Percentiles rank a stretch among this genome's conserved stretches.
Evolutionary conservation across 257 asterid species (phyloP).

Genomic region (Nicotiana noctiflora): DNA sequence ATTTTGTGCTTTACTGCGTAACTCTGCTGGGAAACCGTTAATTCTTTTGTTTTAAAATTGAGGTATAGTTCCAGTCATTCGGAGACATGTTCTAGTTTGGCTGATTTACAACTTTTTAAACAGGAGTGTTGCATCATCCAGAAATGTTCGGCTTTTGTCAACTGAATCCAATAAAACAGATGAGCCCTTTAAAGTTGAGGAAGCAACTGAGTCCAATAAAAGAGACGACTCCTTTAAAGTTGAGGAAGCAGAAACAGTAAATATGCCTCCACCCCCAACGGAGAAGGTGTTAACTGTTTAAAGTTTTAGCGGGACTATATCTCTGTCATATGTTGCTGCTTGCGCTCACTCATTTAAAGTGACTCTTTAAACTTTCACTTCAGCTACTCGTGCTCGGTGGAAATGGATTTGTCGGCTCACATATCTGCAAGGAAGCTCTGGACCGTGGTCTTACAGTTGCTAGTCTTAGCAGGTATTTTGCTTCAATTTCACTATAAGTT

Average conservation of each 20-base stretch:
- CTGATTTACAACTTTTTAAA: background rate
- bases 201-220: conserved; percentile 22
- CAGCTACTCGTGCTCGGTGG: conserved; percentile 98
- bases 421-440: conserved; percentile 85
- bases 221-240: conserved; percentile 27
- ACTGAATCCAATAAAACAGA: conserved; percentile 35
- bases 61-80: background rate
- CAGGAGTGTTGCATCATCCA: conserved; percentile 33
- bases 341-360: background rate
- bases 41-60: background rate
- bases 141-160: conserved; percentile 49
- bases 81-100: background rate
- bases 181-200: conserved; percentile 54
- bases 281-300: conserved; percentile 53
- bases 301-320: background rate
- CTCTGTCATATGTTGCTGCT: background rate
- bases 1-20: background rate
- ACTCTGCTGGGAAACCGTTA: background rate
- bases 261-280: conserved; percentile 69
- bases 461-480: conserved; percentile 82
- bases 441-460: conserved; percentile 66
- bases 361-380: conserved; percentile 11
- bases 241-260: conserved; percentile 83
- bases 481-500: background rate
- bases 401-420: conserved; percentile 96